Percentiles rank a stretch among this genome's conserved stretches.
Conservation (phyloP, 148 eudicot species). For the Mesembryanthemum crystallinum region DNA sequence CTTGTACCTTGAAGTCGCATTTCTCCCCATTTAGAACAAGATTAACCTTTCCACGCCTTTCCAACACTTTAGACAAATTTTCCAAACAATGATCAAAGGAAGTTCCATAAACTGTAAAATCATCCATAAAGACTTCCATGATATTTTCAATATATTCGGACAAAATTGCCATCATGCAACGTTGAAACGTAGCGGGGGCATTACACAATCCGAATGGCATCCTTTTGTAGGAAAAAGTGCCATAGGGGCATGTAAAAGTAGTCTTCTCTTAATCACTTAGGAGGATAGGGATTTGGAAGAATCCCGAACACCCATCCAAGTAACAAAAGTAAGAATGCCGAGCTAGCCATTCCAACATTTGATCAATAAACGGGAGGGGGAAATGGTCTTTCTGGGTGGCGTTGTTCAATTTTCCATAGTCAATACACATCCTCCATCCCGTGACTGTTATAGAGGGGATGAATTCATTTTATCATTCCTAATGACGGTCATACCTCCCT, state of each 20-base stretch:
- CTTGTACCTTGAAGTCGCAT: background rate
- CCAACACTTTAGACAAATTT: background rate
- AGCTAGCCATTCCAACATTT: no score
- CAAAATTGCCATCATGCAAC: no score
- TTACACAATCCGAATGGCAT: no score
- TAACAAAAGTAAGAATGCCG: no score
- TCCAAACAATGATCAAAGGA: background rate
- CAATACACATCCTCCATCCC: background rate
- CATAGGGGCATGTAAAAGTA: background rate
- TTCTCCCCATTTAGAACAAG: background rate
- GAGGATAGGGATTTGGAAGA: no score
- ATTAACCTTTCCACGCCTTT: background rate
- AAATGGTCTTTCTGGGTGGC: background rate
- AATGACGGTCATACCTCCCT: background rate
- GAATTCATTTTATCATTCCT: background rate
- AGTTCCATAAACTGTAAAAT: background rate
- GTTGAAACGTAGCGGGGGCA: no score
- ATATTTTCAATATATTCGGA: no score
- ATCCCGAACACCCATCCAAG: no score
- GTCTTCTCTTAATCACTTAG: background rate
- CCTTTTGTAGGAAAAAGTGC: background rate
- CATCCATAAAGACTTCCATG: constrained; percentile 1
- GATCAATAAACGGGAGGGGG: background rate
- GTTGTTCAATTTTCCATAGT: background rate
- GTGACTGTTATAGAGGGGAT: background rate